These are phyloP conservation scores for Heliamphora exappendiculata DNA, from an alignment of 148 eudicot genomes.

Conservation along the genomic window DNA sequence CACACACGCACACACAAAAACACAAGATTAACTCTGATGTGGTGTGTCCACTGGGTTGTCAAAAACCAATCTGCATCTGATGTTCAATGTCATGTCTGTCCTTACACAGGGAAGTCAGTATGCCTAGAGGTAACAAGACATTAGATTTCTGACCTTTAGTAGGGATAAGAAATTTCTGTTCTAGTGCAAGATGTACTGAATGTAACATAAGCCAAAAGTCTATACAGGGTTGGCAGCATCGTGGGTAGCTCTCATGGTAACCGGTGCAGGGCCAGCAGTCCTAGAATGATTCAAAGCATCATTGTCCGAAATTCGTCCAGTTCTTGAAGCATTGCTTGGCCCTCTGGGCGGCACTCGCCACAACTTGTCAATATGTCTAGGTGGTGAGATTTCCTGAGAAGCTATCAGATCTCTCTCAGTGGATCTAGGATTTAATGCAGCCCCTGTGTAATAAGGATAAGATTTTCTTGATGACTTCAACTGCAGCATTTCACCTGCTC, in stretches of 20 bases:
- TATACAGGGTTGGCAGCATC: constrained; percentile 18
- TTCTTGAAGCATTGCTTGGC: constrained; percentile 16
- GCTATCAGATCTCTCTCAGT: constrained; percentile 10
- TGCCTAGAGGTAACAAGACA: background rate
- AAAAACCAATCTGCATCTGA: background rate
- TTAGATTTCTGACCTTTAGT: background rate
- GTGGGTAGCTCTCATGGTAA: background rate
- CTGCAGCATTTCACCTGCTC: constrained; percentile 6
- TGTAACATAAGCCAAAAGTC: background rate
- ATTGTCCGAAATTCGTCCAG: background rate
- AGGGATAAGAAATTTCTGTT: background rate
- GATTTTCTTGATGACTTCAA: constrained; percentile 13
- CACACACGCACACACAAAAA: too few relatives aligned
- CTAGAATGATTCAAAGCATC: constrained; percentile 10
- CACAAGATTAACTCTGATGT: background rate
- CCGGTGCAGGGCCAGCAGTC: constrained; percentile 6
- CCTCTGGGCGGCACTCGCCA: constrained; percentile 11
- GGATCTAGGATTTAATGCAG: constrained; percentile 17
- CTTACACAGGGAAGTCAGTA: background rate
- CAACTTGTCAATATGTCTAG: constrained; percentile 12
- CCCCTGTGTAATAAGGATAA: background rate
- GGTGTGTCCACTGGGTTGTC: background rate
- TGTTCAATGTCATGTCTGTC: background rate
- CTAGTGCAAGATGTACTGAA: background rate
- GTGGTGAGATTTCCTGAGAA: constrained; percentile 16